These are phyloP conservation scores for Ogataea ramenticola DNA, from an alignment of 805 yeast genomes.

Conservation along the genomic window DNA sequence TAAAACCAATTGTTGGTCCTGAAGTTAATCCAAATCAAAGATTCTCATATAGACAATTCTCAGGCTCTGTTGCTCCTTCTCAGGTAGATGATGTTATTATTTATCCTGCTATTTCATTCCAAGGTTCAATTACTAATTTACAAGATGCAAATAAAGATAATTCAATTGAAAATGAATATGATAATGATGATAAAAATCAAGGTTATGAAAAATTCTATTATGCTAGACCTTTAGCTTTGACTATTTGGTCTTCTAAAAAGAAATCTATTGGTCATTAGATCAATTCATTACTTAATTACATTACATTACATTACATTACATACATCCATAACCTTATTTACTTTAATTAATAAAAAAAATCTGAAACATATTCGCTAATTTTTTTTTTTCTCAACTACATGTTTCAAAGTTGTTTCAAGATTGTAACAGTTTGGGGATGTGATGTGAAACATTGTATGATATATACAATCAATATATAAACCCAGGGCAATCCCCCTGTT, in stretches of 20 bases:
- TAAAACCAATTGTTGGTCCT: slow-evolving; percentile 20
- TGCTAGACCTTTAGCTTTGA: slow-evolving; percentile 23
- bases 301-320: too few relatives aligned
- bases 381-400: too few relatives aligned
- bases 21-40: slow-evolving; percentile 7
- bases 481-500: too few relatives aligned
- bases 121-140: slow-evolving; percentile 7
- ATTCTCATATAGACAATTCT: slow-evolving; percentile 19
- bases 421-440: too few relatives aligned
- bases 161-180: slow-evolving; percentile 17
- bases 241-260: slow-evolving; percentile 14
- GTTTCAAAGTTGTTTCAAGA: too few relatives aligned
- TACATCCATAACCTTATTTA: too few relatives aligned
- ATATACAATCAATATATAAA: too few relatives aligned
- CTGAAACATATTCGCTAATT: too few relatives aligned
- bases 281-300: background rate
- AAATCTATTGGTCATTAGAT: background rate
- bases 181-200: slow-evolving; percentile 21
- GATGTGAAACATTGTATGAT: too few relatives aligned
- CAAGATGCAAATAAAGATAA: background rate
- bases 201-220: slow-evolving; percentile 22
- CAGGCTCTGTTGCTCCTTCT: slow-evolving; percentile 22
- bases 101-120: slow-evolving; percentile 23
- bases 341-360: too few relatives aligned
- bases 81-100: slow-evolving; percentile 23